phyloP scores from a whole-genome alignment of 768 basidiomycete species.

The Lentinula sp. region DNA sequence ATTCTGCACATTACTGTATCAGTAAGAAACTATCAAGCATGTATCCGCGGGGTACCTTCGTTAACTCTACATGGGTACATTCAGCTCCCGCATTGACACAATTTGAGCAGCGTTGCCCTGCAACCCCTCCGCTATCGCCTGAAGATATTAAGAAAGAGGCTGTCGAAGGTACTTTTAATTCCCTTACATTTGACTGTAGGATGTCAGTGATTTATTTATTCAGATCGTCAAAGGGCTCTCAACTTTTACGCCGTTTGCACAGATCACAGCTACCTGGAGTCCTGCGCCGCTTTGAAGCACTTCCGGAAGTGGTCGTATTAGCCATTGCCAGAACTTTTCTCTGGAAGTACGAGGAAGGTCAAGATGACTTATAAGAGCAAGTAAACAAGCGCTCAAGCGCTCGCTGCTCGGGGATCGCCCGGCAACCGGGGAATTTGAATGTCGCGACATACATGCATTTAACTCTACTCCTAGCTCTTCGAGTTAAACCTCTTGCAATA shows the following conservation, averaged over 20 bases:
- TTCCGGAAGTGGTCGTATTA: neutral
- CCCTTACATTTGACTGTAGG: neutral
- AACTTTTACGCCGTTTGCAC: neutral
- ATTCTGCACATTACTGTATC: constrained; percentile 23
- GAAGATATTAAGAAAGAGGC: constrained; percentile 11
- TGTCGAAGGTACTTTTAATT: neutral
- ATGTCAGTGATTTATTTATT: neutral
- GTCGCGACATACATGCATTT: no score
- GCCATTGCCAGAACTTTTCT: neutral
- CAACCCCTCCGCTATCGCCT: constrained; percentile 69
- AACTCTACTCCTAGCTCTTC: no score
- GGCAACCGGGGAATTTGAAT: no score
- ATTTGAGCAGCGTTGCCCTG: constrained; percentile 57
- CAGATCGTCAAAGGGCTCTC: neutral
- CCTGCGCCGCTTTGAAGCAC: constrained; percentile 35
- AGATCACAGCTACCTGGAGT: constrained; percentile 1
- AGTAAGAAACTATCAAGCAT: neutral
- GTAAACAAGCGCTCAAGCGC: no score
- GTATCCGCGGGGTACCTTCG: constrained; percentile 43
- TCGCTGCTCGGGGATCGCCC: no score
- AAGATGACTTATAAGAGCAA: neutral
- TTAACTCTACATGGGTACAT: constrained; percentile 65
- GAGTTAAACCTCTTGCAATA: constrained; percentile 16
- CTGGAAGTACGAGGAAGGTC: no score
- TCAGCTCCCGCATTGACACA: constrained; percentile 52